Evolutionary conservation across 495 filamentous ascomycete genomes (phyloP).

Genomic region (Entonaema liquescens): DNA sequence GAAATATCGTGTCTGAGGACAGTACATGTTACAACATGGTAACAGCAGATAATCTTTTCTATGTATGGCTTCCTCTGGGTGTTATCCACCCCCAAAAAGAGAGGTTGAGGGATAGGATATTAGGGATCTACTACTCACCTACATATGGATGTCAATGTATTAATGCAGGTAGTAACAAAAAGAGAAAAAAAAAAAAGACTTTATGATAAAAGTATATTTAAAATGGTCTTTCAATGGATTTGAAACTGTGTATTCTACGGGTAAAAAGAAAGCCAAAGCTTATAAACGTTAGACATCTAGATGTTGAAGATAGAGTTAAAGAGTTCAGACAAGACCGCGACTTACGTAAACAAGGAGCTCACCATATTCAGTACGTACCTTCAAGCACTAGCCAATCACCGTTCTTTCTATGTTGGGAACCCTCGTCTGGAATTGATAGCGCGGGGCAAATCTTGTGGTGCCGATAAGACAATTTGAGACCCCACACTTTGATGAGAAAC

Average conservation of each 20-base stretch:
- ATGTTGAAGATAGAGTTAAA: too few species aligned
- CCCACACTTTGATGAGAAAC: constrained; percentile 41
- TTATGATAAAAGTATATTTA: neutral
- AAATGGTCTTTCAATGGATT: neutral
- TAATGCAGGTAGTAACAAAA: neutral
- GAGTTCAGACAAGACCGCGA: too few species aligned
- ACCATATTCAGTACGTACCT: too few species aligned
- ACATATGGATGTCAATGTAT: neutral
- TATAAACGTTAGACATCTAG: too few species aligned
- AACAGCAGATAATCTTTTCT: constrained; percentile 19
- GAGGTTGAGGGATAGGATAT: neutral
- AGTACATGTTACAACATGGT: constrained; percentile 2
- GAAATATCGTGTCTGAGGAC: constrained; percentile 4
- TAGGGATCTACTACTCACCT: neutral
- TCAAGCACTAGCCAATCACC: neutral
- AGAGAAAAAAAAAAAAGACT: neutral
- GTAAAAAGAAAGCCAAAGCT: neutral
- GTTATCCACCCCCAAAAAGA: neutral
- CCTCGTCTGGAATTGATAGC: constrained; percentile 27
- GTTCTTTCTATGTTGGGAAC: neutral
- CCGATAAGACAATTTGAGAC: constrained; percentile 39
- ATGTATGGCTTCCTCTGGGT: constrained; percentile 3
- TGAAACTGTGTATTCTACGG: neutral
- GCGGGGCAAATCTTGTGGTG: constrained; percentile 35
- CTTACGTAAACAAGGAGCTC: too few species aligned